Conservation (phyloP, 2,329 filamentous ascomycete species). For the Colletotrichum lini region DNA sequence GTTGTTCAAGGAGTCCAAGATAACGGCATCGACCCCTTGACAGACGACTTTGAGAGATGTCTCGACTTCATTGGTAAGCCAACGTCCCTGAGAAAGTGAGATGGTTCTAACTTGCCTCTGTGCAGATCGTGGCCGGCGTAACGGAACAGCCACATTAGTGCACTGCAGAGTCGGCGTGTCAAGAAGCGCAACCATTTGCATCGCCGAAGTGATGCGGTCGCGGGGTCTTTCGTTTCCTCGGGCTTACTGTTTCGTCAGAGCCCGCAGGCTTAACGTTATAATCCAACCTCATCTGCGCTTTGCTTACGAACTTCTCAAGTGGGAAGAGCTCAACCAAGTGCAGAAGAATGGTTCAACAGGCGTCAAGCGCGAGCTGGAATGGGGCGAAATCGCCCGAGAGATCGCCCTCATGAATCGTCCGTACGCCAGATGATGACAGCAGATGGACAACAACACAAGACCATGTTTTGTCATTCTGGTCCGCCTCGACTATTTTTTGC, state of each 20-base stretch:
- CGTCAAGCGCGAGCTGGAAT: constrained; percentile 86
- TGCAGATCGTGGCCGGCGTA: constrained; percentile 81
- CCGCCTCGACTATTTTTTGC: not conserved
- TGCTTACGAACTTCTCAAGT: constrained; percentile 94
- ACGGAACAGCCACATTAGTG: constrained; percentile 88
- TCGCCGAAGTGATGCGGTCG: constrained; percentile 96
- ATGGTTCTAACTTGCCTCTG: constrained; percentile 28
- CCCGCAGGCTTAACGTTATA: constrained; percentile 93
- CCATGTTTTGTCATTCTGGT: not conserved
- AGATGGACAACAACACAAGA: not conserved
- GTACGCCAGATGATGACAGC: constrained; percentile 76
- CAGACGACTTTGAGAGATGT: constrained; percentile 86
- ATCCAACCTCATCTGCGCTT: constrained; percentile 97
- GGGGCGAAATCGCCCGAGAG: constrained; percentile 88
- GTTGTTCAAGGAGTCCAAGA: constrained; percentile 91
- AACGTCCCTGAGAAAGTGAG: not conserved
- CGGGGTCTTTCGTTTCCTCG: constrained; percentile 86
- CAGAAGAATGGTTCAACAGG: constrained; percentile 56
- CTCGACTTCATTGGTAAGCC: constrained; percentile 91
- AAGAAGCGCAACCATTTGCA: constrained; percentile 95
- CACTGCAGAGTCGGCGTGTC: constrained; percentile 98
- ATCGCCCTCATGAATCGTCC: constrained; percentile 97
- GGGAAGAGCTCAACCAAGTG: constrained; percentile 84
- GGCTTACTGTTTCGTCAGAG: constrained; percentile 96
- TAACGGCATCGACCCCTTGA: constrained; percentile 95